Percentiles rank a stretch among this genome's conserved stretches.
phyloP scores from a whole-genome alignment of 129 eudicot species.

The Tanacetum coccineum region DNA sequence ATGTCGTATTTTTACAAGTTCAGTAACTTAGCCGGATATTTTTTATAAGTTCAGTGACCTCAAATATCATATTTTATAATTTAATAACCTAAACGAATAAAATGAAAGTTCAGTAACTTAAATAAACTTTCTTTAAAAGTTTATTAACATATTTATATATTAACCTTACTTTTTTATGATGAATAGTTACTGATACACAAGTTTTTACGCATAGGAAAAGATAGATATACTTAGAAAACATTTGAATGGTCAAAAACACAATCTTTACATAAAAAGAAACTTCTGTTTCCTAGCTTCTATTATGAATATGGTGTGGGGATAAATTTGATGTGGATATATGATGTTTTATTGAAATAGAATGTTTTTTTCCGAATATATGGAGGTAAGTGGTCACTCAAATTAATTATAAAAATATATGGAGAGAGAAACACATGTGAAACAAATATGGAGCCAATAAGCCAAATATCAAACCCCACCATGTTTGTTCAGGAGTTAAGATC shows the following conservation, averaged over 20 bases:
- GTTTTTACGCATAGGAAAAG: background rate
- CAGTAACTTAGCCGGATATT: too few relatives aligned
- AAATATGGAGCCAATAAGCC: background rate
- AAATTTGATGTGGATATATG: slow-evolving; percentile 3
- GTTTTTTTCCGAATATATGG: background rate
- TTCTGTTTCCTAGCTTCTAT: background rate
- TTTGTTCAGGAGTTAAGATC: too few relatives aligned
- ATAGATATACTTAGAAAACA: background rate
- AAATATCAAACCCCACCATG: background rate
- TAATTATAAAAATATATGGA: background rate
- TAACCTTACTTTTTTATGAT: too few relatives aligned
- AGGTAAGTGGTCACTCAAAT: background rate
- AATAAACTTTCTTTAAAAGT: too few relatives aligned
- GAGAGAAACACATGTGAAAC: slow-evolving; percentile 1
- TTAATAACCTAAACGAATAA: too few relatives aligned
- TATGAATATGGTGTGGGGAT: slow-evolving; percentile 5
- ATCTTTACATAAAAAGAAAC: background rate
- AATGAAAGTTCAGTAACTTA: too few relatives aligned
- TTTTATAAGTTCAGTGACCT: too few relatives aligned
- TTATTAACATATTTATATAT: too few relatives aligned
- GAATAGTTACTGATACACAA: background rate
- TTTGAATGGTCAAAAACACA: background rate
- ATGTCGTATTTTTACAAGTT: too few relatives aligned
- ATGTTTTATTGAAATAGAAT: slow-evolving; percentile 1
- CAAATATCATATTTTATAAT: too few relatives aligned